These are phyloP conservation scores for Colletotrichum navitas DNA, from an alignment of 2,329 filamentous ascomycete genomes.

Conservation along the genomic window DNA sequence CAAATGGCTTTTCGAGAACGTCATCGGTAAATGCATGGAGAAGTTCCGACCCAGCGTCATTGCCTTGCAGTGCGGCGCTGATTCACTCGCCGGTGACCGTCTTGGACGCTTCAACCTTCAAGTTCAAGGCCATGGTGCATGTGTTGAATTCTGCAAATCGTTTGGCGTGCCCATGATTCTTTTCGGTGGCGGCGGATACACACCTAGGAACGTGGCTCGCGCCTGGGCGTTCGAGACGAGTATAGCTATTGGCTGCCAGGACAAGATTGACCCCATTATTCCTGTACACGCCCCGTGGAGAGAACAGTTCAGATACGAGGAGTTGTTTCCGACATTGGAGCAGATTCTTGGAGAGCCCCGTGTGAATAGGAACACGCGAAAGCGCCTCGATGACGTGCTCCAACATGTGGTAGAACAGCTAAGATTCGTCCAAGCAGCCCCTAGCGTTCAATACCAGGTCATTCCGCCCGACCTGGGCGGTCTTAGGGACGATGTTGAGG, in stretches of 20 bases:
- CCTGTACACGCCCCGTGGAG: slow-evolving; percentile 87
- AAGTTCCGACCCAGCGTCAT: slow-evolving; percentile 92
- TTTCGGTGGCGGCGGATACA: slow-evolving; percentile 96
- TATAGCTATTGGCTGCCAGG: slow-evolving; percentile 82
- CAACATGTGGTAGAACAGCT: slow-evolving; percentile 87
- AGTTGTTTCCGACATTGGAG: slow-evolving; percentile 89
- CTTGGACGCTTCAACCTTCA: slow-evolving; percentile 97
- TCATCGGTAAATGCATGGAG: slow-evolving; percentile 83
- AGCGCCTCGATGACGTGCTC: slow-evolving; percentile 80
- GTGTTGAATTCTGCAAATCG: slow-evolving; percentile 88
- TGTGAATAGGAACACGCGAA: slow-evolving; percentile 83
- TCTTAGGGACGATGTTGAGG: slow-evolving; percentile 77
- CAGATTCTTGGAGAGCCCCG: slow-evolving; percentile 75
- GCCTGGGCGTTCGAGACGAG: slow-evolving; percentile 98
- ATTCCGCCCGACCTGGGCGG: slow-evolving; percentile 82
- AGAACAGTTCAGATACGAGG: slow-evolving; percentile 83
- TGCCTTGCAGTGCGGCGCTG: slow-evolving; percentile 94
- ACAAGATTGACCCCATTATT: slow-evolving; percentile 78
- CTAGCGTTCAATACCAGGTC: slow-evolving; percentile 86
- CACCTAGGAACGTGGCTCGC: slow-evolving; percentile 93
- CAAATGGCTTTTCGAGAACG: slow-evolving; percentile 82
- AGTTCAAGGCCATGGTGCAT: slow-evolving; percentile 92
- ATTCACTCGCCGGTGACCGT: slow-evolving; percentile 92
- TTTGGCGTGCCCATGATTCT: slow-evolving; percentile 86
- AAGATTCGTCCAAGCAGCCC: slow-evolving; percentile 84